Evolutionary conservation across 2,329 filamentous ascomycete genomes (phyloP), one percentile per base, ranked within the genome.

Genomic region (Byssoonygena ceratinophila): DNA sequence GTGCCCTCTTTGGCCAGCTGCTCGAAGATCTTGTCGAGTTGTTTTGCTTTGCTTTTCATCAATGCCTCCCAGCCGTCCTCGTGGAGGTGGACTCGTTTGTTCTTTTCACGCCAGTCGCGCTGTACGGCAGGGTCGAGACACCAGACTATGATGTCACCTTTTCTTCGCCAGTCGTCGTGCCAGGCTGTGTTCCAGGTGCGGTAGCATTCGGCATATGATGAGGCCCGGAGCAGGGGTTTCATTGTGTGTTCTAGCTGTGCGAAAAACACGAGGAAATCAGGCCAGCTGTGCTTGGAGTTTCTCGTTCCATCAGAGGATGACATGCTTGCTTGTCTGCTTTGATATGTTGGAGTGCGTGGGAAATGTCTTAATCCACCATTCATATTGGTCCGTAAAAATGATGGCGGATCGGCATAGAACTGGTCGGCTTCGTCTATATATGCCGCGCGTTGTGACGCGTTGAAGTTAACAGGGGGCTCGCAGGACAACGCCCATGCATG

Each of bases 401-500:
- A 58, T 29, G 58, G 65, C 4, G 83, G 80, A 55, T 85, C 68
- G 8, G 74, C 78, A 69, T 95, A 97, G 72, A 98, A 98, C 41
- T 83, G 77, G 65, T 95, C 90, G 6, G 89, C 90, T 72, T 98
- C 91, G 66, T 96, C 90, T 14, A 84, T 72, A 68, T 98, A 98
- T 1, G 64, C 63, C 1, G 71, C 73, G 39, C 90, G 81, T 64
- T 86, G 78, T 6, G 71, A 60, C 4, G 69, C 66, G 23, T 76
- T 73, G 0, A 89, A 75, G 60, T 83, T 72, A 11, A 98, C 71
- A 0, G 92, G 92, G 1, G 92, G 92, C 60, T 96, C 90, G 68
- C 92, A 98, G 4, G 85, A 85, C 14, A 97, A 74, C 0, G 90
- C 91, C 75, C 90, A 90, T 3, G 88, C 89, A 54, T 80, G 71